Percentiles rank a stretch among this genome's conserved stretches.
These are phyloP conservation scores for Bombardia bombarda DNA, from an alignment of 495 filamentous ascomycete genomes.

Conservation along the genomic window DNA sequence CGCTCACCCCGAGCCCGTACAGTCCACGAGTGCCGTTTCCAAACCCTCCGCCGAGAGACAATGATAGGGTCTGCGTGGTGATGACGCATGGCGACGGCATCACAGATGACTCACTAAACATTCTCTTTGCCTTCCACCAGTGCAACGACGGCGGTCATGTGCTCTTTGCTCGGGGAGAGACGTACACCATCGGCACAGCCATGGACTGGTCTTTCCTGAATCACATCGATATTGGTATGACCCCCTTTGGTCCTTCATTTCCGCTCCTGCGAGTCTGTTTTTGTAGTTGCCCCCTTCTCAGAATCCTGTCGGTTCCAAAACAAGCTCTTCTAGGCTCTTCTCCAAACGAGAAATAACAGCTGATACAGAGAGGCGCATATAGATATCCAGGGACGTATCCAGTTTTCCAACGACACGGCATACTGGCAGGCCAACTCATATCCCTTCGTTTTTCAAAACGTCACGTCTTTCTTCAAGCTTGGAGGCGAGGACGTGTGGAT, in stretches of 20 bases:
- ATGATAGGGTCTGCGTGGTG: constrained; percentile 22
- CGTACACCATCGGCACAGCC: constrained; percentile 57
- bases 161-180: constrained; percentile 43
- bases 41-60: constrained; percentile 8
- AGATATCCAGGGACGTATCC: constrained; percentile 16
- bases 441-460: constrained; percentile 54
- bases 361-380: too few species aligned
- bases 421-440: constrained; percentile 61
- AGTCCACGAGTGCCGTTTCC: constrained; percentile 17
- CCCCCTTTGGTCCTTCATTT: neutral
- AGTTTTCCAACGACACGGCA: constrained; percentile 55
- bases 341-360: too few species aligned
- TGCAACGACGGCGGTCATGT: constrained; percentile 64
- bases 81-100: constrained; percentile 32
- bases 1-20: constrained; percentile 18
- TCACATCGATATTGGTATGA: constrained; percentile 49
- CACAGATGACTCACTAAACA: constrained; percentile 50
- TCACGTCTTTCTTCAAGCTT: constrained; percentile 61
- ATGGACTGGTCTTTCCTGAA: constrained; percentile 57
- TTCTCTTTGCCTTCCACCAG: constrained; percentile 45
- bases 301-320: too few species aligned
- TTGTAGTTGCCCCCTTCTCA: neutral
- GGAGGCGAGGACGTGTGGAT: constrained; percentile 62
- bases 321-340: too few species aligned
- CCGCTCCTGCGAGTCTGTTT: neutral